A percentile compares a stretch with the other conserved stretches of the same genome.
These are phyloP conservation scores for Plasmodium gonderi DNA, from an alignment of 169 alveolate species.

Conservation along the genomic window DNA sequence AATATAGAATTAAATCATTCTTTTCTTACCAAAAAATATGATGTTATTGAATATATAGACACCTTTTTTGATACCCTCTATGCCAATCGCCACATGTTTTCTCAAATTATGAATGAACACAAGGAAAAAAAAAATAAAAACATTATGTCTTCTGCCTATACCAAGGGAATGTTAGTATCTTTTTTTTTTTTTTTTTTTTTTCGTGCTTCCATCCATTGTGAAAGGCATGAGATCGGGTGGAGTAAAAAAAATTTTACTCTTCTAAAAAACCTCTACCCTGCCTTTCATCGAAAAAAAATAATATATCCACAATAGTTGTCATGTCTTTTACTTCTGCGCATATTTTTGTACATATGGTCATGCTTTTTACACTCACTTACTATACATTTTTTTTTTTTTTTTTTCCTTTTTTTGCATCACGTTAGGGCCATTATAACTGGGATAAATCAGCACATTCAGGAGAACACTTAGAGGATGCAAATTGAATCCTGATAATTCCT, in stretches of 20 bases:
- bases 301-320: no score
- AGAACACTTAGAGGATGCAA: constrained; percentile 9
- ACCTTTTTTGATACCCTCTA: constrained; percentile 44
- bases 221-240: no score
- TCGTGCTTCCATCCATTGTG: no score
- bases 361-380: not conserved
- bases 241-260: no score
- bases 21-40: constrained; percentile 47
- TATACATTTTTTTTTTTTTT: not conserved
- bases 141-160: constrained; percentile 50
- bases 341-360: no score
- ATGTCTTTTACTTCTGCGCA: no score
- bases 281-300: no score
- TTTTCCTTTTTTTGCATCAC: not conserved
- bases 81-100: constrained; percentile 27
- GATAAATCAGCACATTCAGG: constrained; percentile 30
- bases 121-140: constrained; percentile 17
- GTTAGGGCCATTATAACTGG: constrained; percentile 67
- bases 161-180: constrained; percentile 33
- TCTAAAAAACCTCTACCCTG: no score
- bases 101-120: constrained; percentile 5
- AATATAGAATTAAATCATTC: constrained; percentile 6
- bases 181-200: not conserved
- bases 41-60: constrained; percentile 48
- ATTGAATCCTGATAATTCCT: not conserved